Base-by-base conservation (phyloP, 2,329 filamentous ascomycete species). In the Sclerotinia minor region DNA sequence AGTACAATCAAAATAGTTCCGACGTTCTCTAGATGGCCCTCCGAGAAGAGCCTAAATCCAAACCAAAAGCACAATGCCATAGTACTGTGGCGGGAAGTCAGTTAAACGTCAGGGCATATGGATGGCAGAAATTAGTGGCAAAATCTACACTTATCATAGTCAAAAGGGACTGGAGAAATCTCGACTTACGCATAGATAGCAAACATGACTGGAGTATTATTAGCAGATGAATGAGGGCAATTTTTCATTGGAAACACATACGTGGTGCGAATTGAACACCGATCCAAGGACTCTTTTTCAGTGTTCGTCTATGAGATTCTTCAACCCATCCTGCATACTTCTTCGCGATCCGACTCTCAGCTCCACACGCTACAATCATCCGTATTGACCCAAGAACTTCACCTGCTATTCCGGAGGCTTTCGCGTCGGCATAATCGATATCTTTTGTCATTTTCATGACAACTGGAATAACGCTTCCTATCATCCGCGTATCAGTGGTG, bases 31-130 rank as follows among this genome's bases (percentile, higher is more conserved):
- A 89, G 75, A 24, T 80, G 78, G 0, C 81, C 81, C 17, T 84
- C 79, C 2, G 80, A 70, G 59, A 78, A 82, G 0, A 83, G 81
- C 59, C 32, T 49, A 38, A 49, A 82, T 4, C 87, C 87, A 71
- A 84, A 89, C 86, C 86, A 89, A 70, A 90, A 90, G 9, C 83
- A 80, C 29, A 89, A 79, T 1, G 82, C 83, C 70, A 88, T 88
- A 0, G 83, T 80, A 3, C 78, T 82, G 49, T 19, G 32, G n/a
- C 7, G 5, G 35, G 29, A n/a, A 13, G 32, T 55, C n/a, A 55
- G 29, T 35, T 35, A 13, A 5, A n/a, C n/a, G 11, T 55, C 5
- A 19, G 53, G 19, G 53, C 29, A 38, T 55, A 32, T 6, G 21
- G n/a, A 8, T n/a, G 15, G 52, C 35, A 35, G 5, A 35, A n/a